Evolutionary conservation across 2,329 filamentous ascomycete genomes (phyloP).

Genomic region (Aspergillus sp.): DNA sequence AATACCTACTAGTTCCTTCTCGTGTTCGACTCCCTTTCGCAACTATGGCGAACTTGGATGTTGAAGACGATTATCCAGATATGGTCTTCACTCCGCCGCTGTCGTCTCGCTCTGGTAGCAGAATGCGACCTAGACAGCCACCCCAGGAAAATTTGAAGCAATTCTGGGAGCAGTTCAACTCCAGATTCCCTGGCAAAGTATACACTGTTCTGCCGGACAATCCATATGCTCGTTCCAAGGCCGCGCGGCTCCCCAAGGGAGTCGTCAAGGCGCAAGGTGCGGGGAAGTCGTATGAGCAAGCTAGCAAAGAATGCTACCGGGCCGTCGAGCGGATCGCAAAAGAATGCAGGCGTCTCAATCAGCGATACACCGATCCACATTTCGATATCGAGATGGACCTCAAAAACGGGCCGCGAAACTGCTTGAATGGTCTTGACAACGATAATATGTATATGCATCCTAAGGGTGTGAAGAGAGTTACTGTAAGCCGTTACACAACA

Average conservation of each 20-base stretch:
- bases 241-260: slow-evolving; percentile 56
- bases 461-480: slow-evolving; percentile 72
- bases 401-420: slow-evolving; percentile 57
- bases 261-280: slow-evolving; percentile 57
- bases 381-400: slow-evolving; percentile 81
- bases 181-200: slow-evolving; percentile 70
- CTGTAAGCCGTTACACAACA: slow-evolving; percentile 38
- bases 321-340: slow-evolving; percentile 59
- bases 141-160: slow-evolving; percentile 69
- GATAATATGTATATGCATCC: slow-evolving; percentile 54
- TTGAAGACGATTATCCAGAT: slow-evolving; percentile 26
- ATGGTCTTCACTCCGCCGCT: slow-evolving; percentile 24
- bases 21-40: no score
- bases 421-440: slow-evolving; percentile 50
- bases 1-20: neutral
- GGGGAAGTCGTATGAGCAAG: slow-evolving; percentile 70
- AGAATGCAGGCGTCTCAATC: slow-evolving; percentile 73
- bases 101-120: slow-evolving; percentile 34
- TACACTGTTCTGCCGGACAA: slow-evolving; percentile 70
- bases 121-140: slow-evolving; percentile 48
- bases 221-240: slow-evolving; percentile 61
- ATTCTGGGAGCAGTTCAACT: slow-evolving; percentile 72
- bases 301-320: slow-evolving; percentile 65
- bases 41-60: slow-evolving; percentile 5
- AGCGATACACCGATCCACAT: slow-evolving; percentile 82